Conservation (phyloP, 2,329 filamentous ascomycete genomes). For the Massarina eburnea region DNA sequence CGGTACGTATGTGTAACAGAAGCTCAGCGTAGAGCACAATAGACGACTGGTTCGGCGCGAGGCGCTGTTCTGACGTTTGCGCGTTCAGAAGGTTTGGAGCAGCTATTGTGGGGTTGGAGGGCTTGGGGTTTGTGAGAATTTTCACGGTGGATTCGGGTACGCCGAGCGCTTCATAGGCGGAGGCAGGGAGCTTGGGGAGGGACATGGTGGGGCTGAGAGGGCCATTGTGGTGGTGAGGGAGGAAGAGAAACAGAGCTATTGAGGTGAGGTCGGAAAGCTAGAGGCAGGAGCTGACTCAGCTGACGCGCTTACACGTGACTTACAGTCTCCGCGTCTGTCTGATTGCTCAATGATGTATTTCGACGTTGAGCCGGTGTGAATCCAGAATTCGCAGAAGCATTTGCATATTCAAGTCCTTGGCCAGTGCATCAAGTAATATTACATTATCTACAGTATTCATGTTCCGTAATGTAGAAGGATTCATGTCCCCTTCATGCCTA, state of each 20-base stretch:
- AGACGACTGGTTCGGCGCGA: slow-evolving; percentile 31
- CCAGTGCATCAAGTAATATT: not conserved
- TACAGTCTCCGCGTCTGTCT: not conserved
- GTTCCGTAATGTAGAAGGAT: not conserved
- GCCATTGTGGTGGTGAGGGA: slow-evolving; percentile 25
- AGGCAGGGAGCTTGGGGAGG: slow-evolving; percentile 35
- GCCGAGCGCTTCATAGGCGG: slow-evolving; percentile 39
- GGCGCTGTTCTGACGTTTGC: slow-evolving; percentile 21
- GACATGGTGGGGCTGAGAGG: slow-evolving; percentile 32
- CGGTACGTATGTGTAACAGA: slow-evolving; percentile 61
- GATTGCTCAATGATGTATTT: too few species aligned
- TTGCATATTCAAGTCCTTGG: not conserved
- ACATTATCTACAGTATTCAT: not conserved
- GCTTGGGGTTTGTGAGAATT: slow-evolving; percentile 36
- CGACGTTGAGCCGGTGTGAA: too few species aligned
- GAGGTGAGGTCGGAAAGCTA: not conserved
- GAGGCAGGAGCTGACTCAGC: not conserved
- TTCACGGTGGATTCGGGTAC: slow-evolving; percentile 32
- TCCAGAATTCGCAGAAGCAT: too few species aligned
- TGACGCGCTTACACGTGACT: slow-evolving; percentile 3
- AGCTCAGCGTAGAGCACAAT: slow-evolving; percentile 60
- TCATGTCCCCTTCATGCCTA: not conserved
- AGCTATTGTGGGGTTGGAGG: slow-evolving; percentile 19
- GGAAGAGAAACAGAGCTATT: not conserved
- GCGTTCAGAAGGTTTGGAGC: slow-evolving; percentile 35